Base-by-base conservation (phyloP, 805 yeast species). In the Saccharomyces kudriavzevii region DNA sequence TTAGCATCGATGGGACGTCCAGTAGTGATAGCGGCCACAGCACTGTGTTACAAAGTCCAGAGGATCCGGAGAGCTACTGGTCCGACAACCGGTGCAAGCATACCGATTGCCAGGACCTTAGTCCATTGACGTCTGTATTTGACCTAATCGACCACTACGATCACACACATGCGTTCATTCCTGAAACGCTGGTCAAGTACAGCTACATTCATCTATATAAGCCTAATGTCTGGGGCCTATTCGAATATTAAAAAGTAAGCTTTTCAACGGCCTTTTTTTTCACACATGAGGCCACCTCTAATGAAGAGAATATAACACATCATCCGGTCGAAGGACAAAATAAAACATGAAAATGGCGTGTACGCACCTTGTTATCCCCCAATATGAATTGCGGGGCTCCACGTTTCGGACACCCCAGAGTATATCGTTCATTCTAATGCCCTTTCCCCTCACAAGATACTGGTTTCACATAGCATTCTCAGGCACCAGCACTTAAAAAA, bases 71-170 rank as follows among this genome's bases (percentile, higher is more conserved):
- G 46, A 49, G 9, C 5, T 29, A 17, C 49, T 60, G 64, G 64
- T 43, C 49, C 9, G 53, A 54, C 25, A 47, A 56, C 17, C 47
- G 50, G 17, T 62, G 66, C 52, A 57, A 53, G 51, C 31, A 50
- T 2, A 26, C 17, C 8, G 59, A 57, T 26, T 43, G 51, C 11
- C 31, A 30, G 26, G 3, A 14, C 3, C 20, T 31, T 10, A 10
- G 14, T 8, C 53, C 52, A 13, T 56, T 54, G 28, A n/a, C 45
- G 11, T 49, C 62, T 14, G 58, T 56, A 2, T 52, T 58, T 40
- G 60, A 57, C 9, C 47, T 62, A n/a, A 50, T 62, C 3, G 66
- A 61, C 40, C 66, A 62, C 55, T 62, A 62, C 48, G 65, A 62
- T 35, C 62, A 60, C 46, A 30, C 31, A 6, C 66, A 62, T 48